Evolutionary conservation across 129 eudicot species (phyloP).

Genomic region (Daucus carota): DH1_v3.0 NC_030382.2:37160501-37161000

Average conservation of each 20-base stretch:
- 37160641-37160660: slow-evolving; percentile 88
- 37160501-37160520: slow-evolving; percentile 99
- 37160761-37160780: slow-evolving; percentile 86
- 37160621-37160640: slow-evolving; percentile 90
- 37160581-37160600: slow-evolving; percentile 45
- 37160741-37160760: slow-evolving; percentile 45
- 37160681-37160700: slow-evolving; percentile 98
- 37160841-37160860: slow-evolving; percentile 93
- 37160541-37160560: background rate
- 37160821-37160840: slow-evolving; percentile 64
- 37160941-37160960: background rate
- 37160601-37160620: slow-evolving; percentile 81
- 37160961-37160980: slow-evolving; percentile 52
- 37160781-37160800: slow-evolving; percentile 71
- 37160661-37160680: slow-evolving; percentile 97
- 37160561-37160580: background rate
- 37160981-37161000: slow-evolving; percentile 63
- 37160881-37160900: slow-evolving; percentile 67
- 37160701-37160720: slow-evolving; percentile 84
- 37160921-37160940: background rate
- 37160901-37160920: background rate
- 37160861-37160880: slow-evolving; percentile 94
- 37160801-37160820: slow-evolving; percentile 72
- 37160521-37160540: slow-evolving; percentile 13
- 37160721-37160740: slow-evolving; percentile 66